These are phyloP conservation scores for Arabis hirsuta DNA, from an alignment of 345 rosid species.

Conservation along the genomic window DNA sequence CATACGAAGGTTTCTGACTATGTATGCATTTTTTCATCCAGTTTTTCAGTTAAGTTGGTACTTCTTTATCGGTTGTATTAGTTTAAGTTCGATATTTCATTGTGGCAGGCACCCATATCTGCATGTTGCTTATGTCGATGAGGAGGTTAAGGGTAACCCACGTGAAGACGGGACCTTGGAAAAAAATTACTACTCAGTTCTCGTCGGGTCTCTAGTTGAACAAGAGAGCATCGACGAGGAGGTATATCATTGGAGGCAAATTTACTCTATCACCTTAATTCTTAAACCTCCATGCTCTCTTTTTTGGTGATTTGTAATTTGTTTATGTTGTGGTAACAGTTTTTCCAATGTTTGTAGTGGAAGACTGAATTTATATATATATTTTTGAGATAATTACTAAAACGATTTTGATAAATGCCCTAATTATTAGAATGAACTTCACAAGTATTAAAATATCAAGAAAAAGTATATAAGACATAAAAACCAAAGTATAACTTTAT, in stretches of 20 bases:
- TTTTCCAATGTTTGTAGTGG: too few species aligned
- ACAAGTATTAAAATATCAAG: too few species aligned
- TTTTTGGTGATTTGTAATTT: too few species aligned
- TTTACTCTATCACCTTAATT: background rate
- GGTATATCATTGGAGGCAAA: background rate
- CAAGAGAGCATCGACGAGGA: too few species aligned
- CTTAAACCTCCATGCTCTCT: background rate
- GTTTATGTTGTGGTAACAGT: too few species aligned
- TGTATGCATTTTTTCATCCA: slow-evolving; percentile 50
- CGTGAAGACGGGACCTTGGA: slow-evolving; percentile 57
- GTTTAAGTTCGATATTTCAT: slow-evolving; percentile 2
- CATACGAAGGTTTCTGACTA: slow-evolving; percentile 69
- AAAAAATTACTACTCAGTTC: slow-evolving; percentile 64
- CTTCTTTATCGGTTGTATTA: slow-evolving; percentile 8
- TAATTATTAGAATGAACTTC: too few species aligned
- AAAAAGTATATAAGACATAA: too few species aligned
- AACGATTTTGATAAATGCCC: too few species aligned
- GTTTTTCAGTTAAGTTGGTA: background rate
- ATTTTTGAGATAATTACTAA: too few species aligned
- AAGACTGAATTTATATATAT: too few species aligned
- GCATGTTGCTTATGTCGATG: slow-evolving; percentile 78
- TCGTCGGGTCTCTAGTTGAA: slow-evolving; percentile 19
- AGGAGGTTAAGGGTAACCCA: slow-evolving; percentile 57
- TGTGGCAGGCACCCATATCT: slow-evolving; percentile 67
- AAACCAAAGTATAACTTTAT: too few species aligned